Base-by-base conservation (phyloP, 306 rosid species). In the Acacia crassicarpa region DNA sequence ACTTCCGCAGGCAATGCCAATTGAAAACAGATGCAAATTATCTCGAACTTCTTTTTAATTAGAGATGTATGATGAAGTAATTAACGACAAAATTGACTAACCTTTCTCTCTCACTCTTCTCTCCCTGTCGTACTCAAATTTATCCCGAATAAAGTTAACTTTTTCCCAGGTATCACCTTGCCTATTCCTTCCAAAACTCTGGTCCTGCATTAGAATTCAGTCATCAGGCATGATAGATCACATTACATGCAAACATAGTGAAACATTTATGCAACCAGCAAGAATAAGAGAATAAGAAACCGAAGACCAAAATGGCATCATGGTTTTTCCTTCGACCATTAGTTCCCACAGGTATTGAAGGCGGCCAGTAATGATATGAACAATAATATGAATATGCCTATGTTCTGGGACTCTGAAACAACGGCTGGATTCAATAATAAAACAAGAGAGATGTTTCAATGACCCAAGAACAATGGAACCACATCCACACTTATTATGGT, bases 101-200 rank as follows among this genome's bases (percentile, higher is more conserved):
- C 97, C 99, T 91, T 90, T 95, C 58, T 95, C 98, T 74, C 81
- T 88, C 98, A 91, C 91, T 89, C 98, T 91, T 88, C 75, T 90
- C 87, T 95, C 97, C 78, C 99, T 86, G 84, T 93, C 99, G 74
- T 89, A 93, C 87, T 95, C 99, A 84, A 95, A 95, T 83, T 93
- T 93, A 84, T 95, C 98, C 76, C 94, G 90, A 81, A 95, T 88
- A 30, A 86, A 92, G 91, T 58, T 87, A 77, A 86, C 97, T 83
- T 84, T 92, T 76, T 93, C 96, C 97, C 86, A 82, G 30, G 76
- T 84, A 85, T 87, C 91, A 76, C 84, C 90, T 75, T 83, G 89
- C 75, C 67, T 85, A 81, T 78, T 88, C 83, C 87, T 88, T 81
- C 75, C 89, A 59, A 79, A 87, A 79, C 88, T 83, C 76, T 85